Evolutionary conservation across 495 filamentous ascomycete species (phyloP), one percentile per base, ranked within the genome.

Genomic region (Cryomyces minteri): DNA sequence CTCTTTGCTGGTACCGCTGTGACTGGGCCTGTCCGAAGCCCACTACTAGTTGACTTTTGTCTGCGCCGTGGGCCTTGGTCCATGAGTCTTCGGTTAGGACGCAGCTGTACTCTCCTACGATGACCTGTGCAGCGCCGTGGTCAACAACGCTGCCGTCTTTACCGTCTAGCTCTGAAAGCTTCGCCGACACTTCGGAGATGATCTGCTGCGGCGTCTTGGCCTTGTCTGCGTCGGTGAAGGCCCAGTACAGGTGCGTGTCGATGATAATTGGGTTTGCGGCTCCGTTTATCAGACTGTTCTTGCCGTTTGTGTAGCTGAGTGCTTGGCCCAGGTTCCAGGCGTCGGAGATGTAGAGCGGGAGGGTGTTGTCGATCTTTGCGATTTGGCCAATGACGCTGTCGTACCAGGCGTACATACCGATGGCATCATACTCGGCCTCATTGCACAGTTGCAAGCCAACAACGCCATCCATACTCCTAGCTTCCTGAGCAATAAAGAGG

Each of bases 181-280:
- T 65, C 4, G 34, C 44, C 32, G 32, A 18, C 8, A 70, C 59
- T 25, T 63, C 56, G 6, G 51, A 42, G 46, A 71, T 67, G 43
- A 75, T 69, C 31, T 68, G 51, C 37, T 65, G 61, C 5, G 73
- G 71, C 10, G 57, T 52, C 45, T 65, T 59, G 11, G 39, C 32
- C 46, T 63, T 67, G 55, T 74, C 64, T 8, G 41, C 46, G 41
- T 68, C 64, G 10, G 60, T 51, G 53, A 72, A 74, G 39, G 60
- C 60, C 59, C 68, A 76, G 58, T 76, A 74, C 49, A 59, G 62
- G 54, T 74, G 71, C 34, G 71, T 73, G 47, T 76, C 73, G 25
- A 74, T 54, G 9, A 74, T 58, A 6, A 74, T 58, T 0, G 68
- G 69, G 41, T 63, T 68, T 11, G 45, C 50, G 6, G 32, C 28